Conservation (phyloP, 306 rosid species). For the Dicorynia guianensis region DNA sequence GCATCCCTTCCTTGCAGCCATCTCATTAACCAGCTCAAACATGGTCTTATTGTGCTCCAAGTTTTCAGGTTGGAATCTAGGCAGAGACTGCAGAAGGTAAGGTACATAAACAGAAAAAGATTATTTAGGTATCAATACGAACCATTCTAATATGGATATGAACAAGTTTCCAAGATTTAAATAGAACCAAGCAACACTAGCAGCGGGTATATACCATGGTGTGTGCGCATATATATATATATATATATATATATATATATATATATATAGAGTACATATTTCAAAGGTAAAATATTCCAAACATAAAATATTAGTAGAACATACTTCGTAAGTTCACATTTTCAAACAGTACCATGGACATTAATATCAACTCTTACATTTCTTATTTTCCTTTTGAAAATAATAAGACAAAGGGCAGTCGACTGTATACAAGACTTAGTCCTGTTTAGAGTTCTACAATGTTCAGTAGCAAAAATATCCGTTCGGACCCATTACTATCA, state of each 20-base stretch:
- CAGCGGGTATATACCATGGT: too few species aligned
- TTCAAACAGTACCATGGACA: too few species aligned
- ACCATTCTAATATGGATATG: too few species aligned
- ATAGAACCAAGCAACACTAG: neutral
- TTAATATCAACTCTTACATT: too few species aligned
- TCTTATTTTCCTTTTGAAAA: neutral
- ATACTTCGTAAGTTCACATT: too few species aligned
- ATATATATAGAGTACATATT: too few species aligned
- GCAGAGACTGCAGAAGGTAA: slow-evolving; percentile 38
- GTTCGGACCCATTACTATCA: neutral
- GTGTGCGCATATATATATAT: too few species aligned
- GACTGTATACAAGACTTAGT: neutral
- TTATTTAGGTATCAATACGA: neutral
- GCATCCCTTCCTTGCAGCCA: slow-evolving; percentile 58
- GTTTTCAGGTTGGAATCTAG: slow-evolving; percentile 65
- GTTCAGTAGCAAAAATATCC: neutral
- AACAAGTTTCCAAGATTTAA: neutral
- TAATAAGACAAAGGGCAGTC: neutral
- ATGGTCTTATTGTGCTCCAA: slow-evolving; percentile 54
- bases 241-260: too few species aligned
- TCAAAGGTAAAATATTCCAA: too few species aligned
- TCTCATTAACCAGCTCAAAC: slow-evolving; percentile 56
- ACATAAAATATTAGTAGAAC: too few species aligned
- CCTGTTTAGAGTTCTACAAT: neutral
- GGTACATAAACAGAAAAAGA: neutral